A percentile compares a stretch with the other conserved stretches of the same genome.
Conservation (phyloP, 352 stramenopile genomes). For the Blastocystis sp. region DNA sequence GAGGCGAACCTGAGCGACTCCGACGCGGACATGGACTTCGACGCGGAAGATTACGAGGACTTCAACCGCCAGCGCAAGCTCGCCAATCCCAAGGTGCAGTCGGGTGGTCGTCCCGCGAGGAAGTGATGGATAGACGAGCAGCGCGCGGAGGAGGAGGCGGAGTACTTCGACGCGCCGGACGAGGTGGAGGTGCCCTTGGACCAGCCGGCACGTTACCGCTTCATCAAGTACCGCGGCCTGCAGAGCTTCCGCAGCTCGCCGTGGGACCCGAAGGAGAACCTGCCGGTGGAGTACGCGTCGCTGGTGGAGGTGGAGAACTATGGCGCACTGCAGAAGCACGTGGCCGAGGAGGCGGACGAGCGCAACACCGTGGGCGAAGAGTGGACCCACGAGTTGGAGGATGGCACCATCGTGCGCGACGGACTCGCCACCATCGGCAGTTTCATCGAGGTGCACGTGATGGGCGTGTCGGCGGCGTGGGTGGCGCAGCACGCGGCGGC, state of each 20-base stretch:
- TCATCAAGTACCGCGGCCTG: slow-evolving; percentile 86
- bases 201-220: slow-evolving; percentile 78
- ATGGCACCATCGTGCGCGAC: neutral
- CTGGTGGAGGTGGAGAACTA: slow-evolving; percentile 95
- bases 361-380: slow-evolving; percentile 14
- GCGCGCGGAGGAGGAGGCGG: slow-evolving; percentile 83
- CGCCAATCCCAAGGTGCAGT: neutral
- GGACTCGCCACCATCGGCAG: neutral
- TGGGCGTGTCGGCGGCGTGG: slow-evolving; percentile 10
- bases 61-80: slow-evolving; percentile 17
- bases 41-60: slow-evolving; percentile 69
- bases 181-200: slow-evolving; percentile 83
- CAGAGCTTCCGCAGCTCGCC: slow-evolving; percentile 90
- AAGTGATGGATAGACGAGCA: slow-evolving; percentile 77
- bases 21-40: slow-evolving; percentile 55
- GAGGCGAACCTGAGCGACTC: slow-evolving; percentile 23
- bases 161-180: slow-evolving; percentile 90
- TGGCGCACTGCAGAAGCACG: slow-evolving; percentile 85
- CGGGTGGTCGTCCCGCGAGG: neutral
- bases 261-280: slow-evolving; percentile 96
- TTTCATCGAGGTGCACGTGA: slow-evolving; percentile 14
- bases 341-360: slow-evolving; percentile 77
- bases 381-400: slow-evolving; percentile 13
- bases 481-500: neutral
- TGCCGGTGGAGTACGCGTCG: slow-evolving; percentile 90